A percentile compares a stretch with the other conserved stretches of the same genome.
Evolutionary conservation across 768 basidiomycete genomes (phyloP).

Genomic region (Podaxis sp.): DNA sequence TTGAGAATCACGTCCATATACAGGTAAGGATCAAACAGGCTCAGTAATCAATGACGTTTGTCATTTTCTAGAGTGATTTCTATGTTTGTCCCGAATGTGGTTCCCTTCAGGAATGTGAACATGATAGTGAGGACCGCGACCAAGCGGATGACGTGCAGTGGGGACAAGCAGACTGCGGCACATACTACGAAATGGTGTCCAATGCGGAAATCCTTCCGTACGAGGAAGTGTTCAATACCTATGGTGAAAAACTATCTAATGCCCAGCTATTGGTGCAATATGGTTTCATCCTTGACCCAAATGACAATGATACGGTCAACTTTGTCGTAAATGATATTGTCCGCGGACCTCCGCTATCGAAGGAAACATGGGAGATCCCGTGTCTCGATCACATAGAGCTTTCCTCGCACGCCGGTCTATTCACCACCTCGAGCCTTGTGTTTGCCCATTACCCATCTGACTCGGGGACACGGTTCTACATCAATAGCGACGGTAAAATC

Average conservation of each 20-base stretch:
- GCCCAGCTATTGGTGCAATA: constrained; percentile 64
- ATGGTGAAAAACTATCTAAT: constrained; percentile 62
- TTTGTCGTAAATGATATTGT: constrained; percentile 34
- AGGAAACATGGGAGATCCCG: neutral
- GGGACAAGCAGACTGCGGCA: constrained; percentile 22
- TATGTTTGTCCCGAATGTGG: constrained; percentile 74
- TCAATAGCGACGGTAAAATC: constrained; percentile 49
- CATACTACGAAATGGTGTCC: constrained; percentile 65
- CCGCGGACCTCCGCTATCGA: constrained; percentile 9
- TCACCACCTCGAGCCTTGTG: constrained; percentile 16
- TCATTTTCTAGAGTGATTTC: constrained; percentile 53
- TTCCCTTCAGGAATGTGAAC: constrained; percentile 60
- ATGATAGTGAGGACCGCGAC: constrained; percentile 39
- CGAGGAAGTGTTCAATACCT: constrained; percentile 73
- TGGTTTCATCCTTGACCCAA: constrained; percentile 71
- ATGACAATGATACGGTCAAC: constrained; percentile 57
- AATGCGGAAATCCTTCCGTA: constrained; percentile 43
- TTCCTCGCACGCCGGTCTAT: neutral
- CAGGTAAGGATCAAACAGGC: constrained; percentile 42
- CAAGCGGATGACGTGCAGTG: neutral
- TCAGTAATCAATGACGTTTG: constrained; percentile 9
- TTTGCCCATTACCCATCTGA: constrained; percentile 14
- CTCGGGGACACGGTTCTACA: constrained; percentile 21
- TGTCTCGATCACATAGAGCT: neutral
- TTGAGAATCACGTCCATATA: constrained; percentile 67